A percentile compares a stretch with the other conserved stretches of the same genome.
Evolutionary conservation across 2,329 filamentous ascomycete genomes (phyloP).

Genomic region (Aspergillus phoenicis): DNA sequence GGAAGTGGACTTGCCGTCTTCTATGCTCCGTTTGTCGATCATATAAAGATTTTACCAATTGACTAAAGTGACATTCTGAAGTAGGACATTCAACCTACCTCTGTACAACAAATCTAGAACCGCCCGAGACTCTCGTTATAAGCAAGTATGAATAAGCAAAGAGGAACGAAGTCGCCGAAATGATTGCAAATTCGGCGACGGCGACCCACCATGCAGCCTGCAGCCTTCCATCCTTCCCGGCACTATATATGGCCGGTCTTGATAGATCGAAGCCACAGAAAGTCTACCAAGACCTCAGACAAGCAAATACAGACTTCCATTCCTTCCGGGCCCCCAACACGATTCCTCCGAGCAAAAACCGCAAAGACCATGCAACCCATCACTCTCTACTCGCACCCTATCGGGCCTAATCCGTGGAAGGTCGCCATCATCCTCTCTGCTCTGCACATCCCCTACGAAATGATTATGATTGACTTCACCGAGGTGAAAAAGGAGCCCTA

Average conservation of each 20-base stretch:
- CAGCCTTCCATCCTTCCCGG: not conserved
- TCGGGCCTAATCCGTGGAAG: constrained; percentile 28
- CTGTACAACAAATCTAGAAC: too few relatives aligned
- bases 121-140: too few relatives aligned
- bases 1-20: too few relatives aligned
- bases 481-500: constrained; percentile 30
- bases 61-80: too few relatives aligned
- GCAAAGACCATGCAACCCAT: constrained; percentile 4
- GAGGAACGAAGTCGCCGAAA: not conserved
- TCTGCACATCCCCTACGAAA: constrained; percentile 30
- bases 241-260: not conserved
- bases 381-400: constrained; percentile 14
- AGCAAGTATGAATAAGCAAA: too few relatives aligned
- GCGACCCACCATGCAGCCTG: not conserved
- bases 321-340: too few relatives aligned
- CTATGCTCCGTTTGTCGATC: too few relatives aligned
- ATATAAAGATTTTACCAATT: too few relatives aligned
- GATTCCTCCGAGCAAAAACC: not conserved
- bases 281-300: too few relatives aligned
- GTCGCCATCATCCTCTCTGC: constrained; percentile 34
- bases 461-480: constrained; percentile 15
- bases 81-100: too few relatives aligned
- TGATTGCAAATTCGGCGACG: not conserved
- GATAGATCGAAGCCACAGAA: too few relatives aligned
- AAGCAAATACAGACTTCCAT: too few relatives aligned